Base-by-base conservation (phyloP, 2,329 filamentous ascomycete species). In the Myrmaecium sp. region DNA sequence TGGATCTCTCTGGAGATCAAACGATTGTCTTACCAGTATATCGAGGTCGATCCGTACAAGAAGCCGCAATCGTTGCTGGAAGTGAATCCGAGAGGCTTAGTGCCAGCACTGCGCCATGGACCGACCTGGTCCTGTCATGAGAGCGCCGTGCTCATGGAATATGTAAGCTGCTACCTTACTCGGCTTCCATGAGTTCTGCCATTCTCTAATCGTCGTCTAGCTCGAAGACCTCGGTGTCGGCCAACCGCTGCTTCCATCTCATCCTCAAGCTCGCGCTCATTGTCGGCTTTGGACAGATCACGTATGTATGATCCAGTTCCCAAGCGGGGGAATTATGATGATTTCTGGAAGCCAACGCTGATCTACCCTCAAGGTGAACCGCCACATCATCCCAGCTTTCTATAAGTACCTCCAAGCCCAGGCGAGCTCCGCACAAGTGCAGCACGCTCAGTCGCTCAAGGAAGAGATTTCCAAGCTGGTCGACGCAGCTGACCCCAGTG, bases 1-100 rank as follows among this genome's bases (percentile, higher is more conserved):
- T 92, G 82, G 82, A 89, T 92, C 36, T 77, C 81, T 1, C 62
- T 92, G 18, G 81, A 92, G 48, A 61, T 73, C 40, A 89, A 89
- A 47, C 65, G 69, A 11, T 62, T 89, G 6, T 57, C 67, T 19
- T 92, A 92, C 44, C 79, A 91, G 45, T 92, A 91, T 50, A 74
- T 82, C 39, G 82, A 92, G 51, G 72, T 81, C 23, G 77, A 91
- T 42, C 77, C 80, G 5, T 83, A 80, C 44, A 69, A 73, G 38
- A 77, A 78, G 34, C 77, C 74, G 2, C 63, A 73, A 32, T 60
- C 69, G 6, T 56, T 86, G 16, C 60, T 83, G 14, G 76, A 82
- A 36, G 69, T 82, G 26, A 86, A 83, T 38, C 76, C 78, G 2
- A 61, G 74, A 28, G 78, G 78, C 1, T 58, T 79, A 5, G 76